Evolutionary conservation across 2,329 filamentous ascomycete species (phyloP).

Genomic region (Verticillium klebahnii): DNA sequence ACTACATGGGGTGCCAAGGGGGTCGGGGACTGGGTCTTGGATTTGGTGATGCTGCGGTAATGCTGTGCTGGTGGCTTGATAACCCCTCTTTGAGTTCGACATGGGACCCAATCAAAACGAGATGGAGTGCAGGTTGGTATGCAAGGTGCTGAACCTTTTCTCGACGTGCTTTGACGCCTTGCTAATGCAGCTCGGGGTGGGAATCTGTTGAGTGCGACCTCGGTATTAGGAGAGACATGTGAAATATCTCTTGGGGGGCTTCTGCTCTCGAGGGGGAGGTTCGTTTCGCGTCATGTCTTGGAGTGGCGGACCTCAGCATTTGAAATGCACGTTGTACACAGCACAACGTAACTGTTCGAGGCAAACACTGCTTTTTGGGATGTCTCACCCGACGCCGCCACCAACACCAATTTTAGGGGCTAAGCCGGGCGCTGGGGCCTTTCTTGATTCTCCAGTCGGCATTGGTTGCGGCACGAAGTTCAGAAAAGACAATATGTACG

Average conservation of each 20-base stretch:
- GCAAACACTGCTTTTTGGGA: too few species aligned
- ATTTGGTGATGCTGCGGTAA: background rate
- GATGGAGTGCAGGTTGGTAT: background rate
- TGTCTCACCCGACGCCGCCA: too few species aligned
- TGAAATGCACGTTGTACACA: too few species aligned
- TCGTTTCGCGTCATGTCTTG: too few species aligned
- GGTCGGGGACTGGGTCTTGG: background rate
- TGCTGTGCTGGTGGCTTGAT: too few species aligned
- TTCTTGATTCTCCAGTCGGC: too few species aligned
- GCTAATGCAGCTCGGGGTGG: background rate
- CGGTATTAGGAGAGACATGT: background rate
- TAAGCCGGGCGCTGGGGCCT: too few species aligned
- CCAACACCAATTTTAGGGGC: too few species aligned
- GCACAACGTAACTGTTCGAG: too few species aligned
- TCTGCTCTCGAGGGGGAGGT: background rate
- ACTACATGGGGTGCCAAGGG: background rate
- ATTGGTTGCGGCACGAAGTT: too few species aligned
- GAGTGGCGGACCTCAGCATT: too few species aligned
- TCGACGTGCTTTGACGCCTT: background rate
- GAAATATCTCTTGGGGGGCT: background rate
- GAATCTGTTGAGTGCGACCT: background rate
- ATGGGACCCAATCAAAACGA: background rate
- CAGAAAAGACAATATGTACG: too few species aligned
- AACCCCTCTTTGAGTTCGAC: background rate
- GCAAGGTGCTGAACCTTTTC: background rate